Percentiles rank a stretch among this genome's conserved stretches.
Evolutionary conservation across 495 filamentous ascomycete species (phyloP).

Genomic region (Penicillium subrubescens): DNA sequence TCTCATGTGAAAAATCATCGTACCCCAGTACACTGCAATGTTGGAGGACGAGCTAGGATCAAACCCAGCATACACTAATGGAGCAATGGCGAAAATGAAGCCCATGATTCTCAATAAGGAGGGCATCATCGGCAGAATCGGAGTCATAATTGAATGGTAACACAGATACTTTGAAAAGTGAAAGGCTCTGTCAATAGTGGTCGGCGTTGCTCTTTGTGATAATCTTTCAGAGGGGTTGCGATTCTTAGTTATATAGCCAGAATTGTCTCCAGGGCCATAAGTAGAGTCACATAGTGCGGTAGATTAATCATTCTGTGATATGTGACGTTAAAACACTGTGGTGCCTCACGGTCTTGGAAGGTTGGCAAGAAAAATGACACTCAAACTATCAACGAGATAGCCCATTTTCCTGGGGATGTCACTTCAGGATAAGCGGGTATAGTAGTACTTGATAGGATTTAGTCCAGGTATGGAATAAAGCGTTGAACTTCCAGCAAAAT

Average conservation of each 20-base stretch:
- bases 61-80: background rate
- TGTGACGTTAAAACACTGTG: background rate
- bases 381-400: too few relatives aligned
- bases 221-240: background rate
- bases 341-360: too few relatives aligned
- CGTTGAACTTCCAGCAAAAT: background rate
- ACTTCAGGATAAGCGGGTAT: background rate
- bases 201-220: background rate
- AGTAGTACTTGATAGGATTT: too few relatives aligned
- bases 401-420: background rate
- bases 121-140: background rate
- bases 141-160: background rate
- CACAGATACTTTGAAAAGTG: background rate
- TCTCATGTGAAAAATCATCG: background rate
- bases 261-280: background rate
- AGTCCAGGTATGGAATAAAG: background rate
- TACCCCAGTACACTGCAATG: conserved; percentile 2
- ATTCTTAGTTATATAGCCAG: background rate
- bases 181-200: background rate
- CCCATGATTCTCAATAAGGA: background rate
- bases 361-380: too few relatives aligned
- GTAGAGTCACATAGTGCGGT: background rate
- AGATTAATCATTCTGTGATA: background rate
- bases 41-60: background rate
- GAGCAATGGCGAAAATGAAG: background rate